phyloP scores from a whole-genome alignment of 1,139 yeast species.

The Pichia sorboxylosa region DNA sequence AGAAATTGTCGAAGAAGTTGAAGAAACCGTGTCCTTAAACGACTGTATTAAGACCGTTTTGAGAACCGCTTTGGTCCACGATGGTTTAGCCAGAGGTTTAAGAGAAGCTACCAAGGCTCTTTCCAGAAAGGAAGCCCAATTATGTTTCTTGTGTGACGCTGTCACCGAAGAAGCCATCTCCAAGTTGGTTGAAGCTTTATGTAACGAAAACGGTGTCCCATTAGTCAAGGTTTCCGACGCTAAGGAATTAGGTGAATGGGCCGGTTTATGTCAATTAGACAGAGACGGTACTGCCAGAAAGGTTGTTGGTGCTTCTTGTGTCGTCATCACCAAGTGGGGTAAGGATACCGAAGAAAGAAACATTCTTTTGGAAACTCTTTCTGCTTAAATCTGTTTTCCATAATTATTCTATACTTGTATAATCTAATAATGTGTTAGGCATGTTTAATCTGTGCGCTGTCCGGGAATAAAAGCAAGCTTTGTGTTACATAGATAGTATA shows the following conservation, averaged over 20 bases:
- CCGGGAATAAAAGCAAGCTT: too few species aligned
- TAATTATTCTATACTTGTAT: too few species aligned
- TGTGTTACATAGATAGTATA: too few species aligned
- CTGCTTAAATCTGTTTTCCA: constrained; percentile 62
- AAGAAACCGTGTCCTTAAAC: constrained; percentile 86
- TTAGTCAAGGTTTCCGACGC: constrained; percentile 99
- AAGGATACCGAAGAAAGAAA: constrained; percentile 97
- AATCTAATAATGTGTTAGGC: too few species aligned
- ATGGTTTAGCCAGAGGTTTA: constrained; percentile 99
- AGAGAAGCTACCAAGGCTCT: constrained; percentile 99
- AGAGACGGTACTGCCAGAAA: constrained; percentile 99
- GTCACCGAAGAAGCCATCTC: constrained; percentile 96
- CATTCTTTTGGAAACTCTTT: constrained; percentile 93
- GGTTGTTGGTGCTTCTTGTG: constrained; percentile 99
- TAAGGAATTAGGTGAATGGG: constrained; percentile 99
- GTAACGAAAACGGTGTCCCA: constrained; percentile 96
- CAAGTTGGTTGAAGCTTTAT: constrained; percentile 97
- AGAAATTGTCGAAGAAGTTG: constrained; percentile 76
- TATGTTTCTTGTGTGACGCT: constrained; percentile 95
- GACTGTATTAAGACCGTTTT: constrained; percentile 98
- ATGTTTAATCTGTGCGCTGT: too few species aligned
- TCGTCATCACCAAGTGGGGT: constrained; percentile 99
- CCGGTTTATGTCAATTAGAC: constrained; percentile 99
- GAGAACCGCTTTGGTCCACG: constrained; percentile 96
- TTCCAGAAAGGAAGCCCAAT: constrained; percentile 94